A percentile compares a stretch with the other conserved stretches of the same genome.
Evolutionary conservation across 202 grass and related monocot genomes (phyloP).

Genomic region (Carex arenaria): DNA sequence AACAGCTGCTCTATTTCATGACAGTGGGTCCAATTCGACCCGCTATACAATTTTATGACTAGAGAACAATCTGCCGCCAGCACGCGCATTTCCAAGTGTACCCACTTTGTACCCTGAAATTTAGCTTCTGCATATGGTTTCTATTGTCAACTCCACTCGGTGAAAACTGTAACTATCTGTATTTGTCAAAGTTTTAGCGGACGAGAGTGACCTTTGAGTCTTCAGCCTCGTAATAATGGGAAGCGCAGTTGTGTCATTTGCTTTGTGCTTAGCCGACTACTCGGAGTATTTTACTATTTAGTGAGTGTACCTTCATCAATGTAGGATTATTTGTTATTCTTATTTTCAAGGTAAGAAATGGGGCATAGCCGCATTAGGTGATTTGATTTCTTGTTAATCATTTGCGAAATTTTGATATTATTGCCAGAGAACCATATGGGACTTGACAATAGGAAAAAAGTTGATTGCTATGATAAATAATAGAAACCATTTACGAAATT

Average conservation of each 20-base stretch:
- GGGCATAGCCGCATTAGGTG: neutral
- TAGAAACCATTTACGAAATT: too few species aligned
- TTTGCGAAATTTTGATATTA: neutral
- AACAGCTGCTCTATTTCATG: too few species aligned
- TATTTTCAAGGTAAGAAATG: neutral
- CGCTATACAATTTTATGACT: neutral
- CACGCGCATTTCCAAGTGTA: slow-evolving; percentile 5
- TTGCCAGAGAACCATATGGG: too few species aligned
- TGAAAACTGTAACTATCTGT: slow-evolving; percentile 4
- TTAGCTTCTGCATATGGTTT: neutral
- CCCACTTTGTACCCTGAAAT: slow-evolving; percentile 1
- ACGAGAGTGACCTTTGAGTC: neutral
- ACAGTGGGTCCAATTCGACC: neutral
- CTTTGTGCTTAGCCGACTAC: neutral
- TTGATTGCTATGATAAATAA: too few species aligned
- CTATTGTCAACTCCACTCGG: neutral
- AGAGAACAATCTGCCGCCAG: neutral
- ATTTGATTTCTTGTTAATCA: neutral
- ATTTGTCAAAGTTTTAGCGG: neutral
- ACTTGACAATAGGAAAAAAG: too few species aligned
- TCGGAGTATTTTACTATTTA: neutral
- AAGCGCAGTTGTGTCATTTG: neutral
- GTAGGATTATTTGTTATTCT: neutral
- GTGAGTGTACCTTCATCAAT: neutral
- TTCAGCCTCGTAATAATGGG: neutral